Evolutionary conservation across 768 basidiomycete species (phyloP).

Genomic region (Collybia nuda): DNA sequence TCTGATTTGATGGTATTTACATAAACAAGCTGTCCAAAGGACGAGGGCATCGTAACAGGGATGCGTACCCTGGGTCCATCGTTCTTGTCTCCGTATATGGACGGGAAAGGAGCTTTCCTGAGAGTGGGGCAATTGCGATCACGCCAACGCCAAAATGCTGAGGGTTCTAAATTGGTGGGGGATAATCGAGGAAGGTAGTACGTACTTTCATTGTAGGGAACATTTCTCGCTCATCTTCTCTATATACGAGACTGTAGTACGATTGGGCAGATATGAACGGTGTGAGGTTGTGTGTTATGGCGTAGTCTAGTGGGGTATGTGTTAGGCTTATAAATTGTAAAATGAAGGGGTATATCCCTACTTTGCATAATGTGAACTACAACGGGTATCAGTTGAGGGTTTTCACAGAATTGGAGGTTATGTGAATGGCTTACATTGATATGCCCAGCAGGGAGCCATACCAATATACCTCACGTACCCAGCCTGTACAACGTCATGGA

Average conservation of each 20-base stretch:
- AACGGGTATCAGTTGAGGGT: neutral
- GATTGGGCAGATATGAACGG: conserved; percentile 61
- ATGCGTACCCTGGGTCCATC: conserved; percentile 31
- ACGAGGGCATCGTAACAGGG: conserved; percentile 27
- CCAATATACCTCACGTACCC: conserved; percentile 61
- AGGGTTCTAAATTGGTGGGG: neutral
- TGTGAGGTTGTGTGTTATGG: conserved; percentile 51
- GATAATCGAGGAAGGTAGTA: neutral
- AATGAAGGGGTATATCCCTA: conserved; percentile 16
- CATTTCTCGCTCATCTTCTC: conserved; percentile 65
- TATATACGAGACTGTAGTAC: conserved; percentile 48
- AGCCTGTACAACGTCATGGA: conserved; percentile 63
- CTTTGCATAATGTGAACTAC: conserved; percentile 55
- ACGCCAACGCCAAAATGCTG: conserved; percentile 53
- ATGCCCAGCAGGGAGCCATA: conserved; percentile 53
- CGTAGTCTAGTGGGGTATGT: conserved; percentile 42
- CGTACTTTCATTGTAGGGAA: conserved; percentile 52
- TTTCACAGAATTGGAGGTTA: neutral
- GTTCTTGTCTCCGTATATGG: conserved; percentile 31
- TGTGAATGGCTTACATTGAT: conserved; percentile 39
- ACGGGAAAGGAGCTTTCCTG: conserved; percentile 43
- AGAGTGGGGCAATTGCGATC: conserved; percentile 61
- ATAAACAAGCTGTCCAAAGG: neutral
- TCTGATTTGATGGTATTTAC: conserved; percentile 15
- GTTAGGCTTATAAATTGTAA: neutral